Base-by-base conservation (phyloP, 1,284 basidiomycete genomes). In the Ceratobasidium sp. region DNA sequence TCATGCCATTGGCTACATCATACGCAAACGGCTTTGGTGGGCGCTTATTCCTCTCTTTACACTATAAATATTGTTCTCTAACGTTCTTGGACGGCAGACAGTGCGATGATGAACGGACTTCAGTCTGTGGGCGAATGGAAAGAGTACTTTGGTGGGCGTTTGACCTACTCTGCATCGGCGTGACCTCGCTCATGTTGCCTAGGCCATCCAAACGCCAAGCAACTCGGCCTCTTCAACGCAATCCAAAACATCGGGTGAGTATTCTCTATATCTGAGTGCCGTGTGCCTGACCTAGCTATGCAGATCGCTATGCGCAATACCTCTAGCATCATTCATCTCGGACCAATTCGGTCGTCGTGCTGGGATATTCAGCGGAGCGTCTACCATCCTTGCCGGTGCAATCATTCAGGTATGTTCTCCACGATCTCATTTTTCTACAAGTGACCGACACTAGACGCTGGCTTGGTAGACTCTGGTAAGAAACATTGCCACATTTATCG, bases 21-120 rank as follows among this genome's bases (percentile, higher is more conserved):
- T 91, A 91, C 9, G 92, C 90, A 70, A 92, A 91, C 82, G 92
- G 92, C 75, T 94, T 90, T 82, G 92, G 93, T 82, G 91, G 91
- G 77, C 15, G 8, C n/a, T 6, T 32, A 11, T n/a, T 49, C 15
- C 17, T 43, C 40, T 1, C 40, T 11, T n/a, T 43, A 46, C n/a
- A 11, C 22, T 15, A 15, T 22, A 0, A 1, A 25, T 65, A 15
- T 43, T 5, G 4, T 17, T 11, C 11, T 49, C 43, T 71, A 62
- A 71, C 57, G n/a, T 46, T 1, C 7, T 51, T 43, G 8, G 40
- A 43, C 1, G 22, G 19, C 32, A 67, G 75, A 78, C 62, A 78
- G 80, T 13, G 79, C 78, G 15, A 80, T 81, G 80, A 81, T 81
- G 80, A 81, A 79, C 67, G 79, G 69, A 57, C 77, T 79, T 8